Percentiles rank a stretch among this genome's conserved stretches.
Evolutionary conservation across 208 protist species (phyloP).

Genomic region (Vickermania ingenoplastis): DNA sequence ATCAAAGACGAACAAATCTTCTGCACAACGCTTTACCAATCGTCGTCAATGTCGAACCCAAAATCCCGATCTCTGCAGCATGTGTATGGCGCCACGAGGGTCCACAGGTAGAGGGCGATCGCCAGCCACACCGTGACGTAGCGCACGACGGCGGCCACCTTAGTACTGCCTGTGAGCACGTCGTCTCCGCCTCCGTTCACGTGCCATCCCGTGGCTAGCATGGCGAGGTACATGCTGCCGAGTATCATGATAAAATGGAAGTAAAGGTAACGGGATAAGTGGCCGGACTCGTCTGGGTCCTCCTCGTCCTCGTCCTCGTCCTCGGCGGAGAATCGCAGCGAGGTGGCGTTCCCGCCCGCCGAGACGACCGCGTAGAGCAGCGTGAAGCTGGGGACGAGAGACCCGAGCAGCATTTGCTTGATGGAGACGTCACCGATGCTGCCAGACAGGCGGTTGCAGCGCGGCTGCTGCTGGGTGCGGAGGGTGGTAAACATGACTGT

Average conservation of each 20-base stretch:
- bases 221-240: constrained; percentile 90
- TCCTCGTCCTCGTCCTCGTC: constrained; percentile 63
- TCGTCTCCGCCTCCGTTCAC: constrained; percentile 57
- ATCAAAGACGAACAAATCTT: too few relatives aligned
- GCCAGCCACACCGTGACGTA: constrained; percentile 75
- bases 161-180: constrained; percentile 29
- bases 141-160: constrained; percentile 88
- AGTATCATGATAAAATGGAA: constrained; percentile 92
- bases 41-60: constrained; percentile 50
- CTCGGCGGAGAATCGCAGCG: constrained; percentile 39
- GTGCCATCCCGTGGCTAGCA: constrained; percentile 89
- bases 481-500: constrained; percentile 84
- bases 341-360: constrained; percentile 44
- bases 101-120: constrained; percentile 86
- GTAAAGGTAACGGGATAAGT: constrained; percentile 85
- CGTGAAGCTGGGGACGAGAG: constrained; percentile 46
- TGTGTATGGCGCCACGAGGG: constrained; percentile 84
- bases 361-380: constrained; percentile 72
- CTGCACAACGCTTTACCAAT: constrained; percentile 43
- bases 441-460: constrained; percentile 59
- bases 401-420: constrained; percentile 52
- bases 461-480: constrained; percentile 30
- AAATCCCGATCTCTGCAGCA: constrained; percentile 86
- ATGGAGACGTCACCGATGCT: constrained; percentile 15
- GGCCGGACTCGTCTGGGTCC: constrained; percentile 63